Conservation (phyloP, 2,329 filamentous ascomycete genomes). For the Myriosclerotinia curreyana region DNA sequence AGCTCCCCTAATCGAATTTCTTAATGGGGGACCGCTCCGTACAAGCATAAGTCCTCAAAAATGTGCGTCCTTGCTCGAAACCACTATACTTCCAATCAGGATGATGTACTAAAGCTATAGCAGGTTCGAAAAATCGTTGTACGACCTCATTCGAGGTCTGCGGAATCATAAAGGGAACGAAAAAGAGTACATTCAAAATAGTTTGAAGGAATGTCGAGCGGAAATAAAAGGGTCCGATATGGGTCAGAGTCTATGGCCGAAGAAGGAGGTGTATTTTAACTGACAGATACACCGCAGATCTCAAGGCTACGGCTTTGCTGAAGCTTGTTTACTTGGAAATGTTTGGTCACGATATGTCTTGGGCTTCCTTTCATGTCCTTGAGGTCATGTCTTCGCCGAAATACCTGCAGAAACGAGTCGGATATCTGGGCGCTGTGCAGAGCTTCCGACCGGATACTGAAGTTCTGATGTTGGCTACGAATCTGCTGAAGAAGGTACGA, state of each 20-base stretch:
- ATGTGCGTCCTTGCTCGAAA: conserved; percentile 23
- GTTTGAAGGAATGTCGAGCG: conserved; percentile 88
- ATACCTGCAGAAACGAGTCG: conserved; percentile 91
- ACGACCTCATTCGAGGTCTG: conserved; percentile 95
- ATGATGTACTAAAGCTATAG: conserved; percentile 21
- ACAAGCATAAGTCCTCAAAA: conserved; percentile 14
- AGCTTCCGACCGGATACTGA: conserved; percentile 95
- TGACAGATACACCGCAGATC: conserved; percentile 53
- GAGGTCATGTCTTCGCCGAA: conserved; percentile 98
- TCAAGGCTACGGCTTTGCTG: conserved; percentile 92
- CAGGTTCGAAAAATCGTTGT: conserved; percentile 99
- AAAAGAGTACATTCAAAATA: conserved; percentile 90
- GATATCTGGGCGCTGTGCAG: conserved; percentile 92
- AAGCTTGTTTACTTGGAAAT: conserved; percentile 98
- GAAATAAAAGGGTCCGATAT: conserved; percentile 94
- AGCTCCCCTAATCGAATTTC: conserved; percentile 12
- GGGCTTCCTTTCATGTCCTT: conserved; percentile 96
- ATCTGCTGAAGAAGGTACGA: conserved; percentile 84
- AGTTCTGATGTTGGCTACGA: conserved; percentile 95
- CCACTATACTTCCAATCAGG: background rate
- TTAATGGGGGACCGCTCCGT: conserved; percentile 20
- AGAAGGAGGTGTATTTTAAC: conserved; percentile 3
- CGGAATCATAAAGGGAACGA: conserved; percentile 95
- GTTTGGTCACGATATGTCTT: conserved; percentile 99
- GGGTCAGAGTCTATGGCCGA: conserved; percentile 52